These are phyloP conservation scores for Podospora fimiseda DNA, from an alignment of 495 filamentous ascomycete species.

Conservation along the genomic window DNA sequence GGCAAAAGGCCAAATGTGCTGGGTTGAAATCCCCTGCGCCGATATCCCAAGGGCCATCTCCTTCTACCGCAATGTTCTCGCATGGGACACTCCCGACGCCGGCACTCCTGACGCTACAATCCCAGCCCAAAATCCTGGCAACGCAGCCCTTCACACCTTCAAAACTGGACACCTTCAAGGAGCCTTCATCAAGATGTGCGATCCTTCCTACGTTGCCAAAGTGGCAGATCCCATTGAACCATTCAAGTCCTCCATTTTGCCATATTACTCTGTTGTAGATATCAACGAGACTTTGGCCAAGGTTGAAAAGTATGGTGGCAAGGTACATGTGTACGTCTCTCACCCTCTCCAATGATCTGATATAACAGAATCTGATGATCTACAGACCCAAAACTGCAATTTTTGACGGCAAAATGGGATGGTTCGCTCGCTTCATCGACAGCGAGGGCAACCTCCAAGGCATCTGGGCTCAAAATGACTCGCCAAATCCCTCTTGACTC, in stretches of 20 bases:
- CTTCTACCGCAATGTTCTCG: slow-evolving; percentile 3
- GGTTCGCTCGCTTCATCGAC: slow-evolving; percentile 6
- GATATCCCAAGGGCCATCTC: neutral
- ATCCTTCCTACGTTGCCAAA: neutral
- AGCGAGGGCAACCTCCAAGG: slow-evolving; percentile 10
- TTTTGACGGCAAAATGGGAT: slow-evolving; percentile 6
- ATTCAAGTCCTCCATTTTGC: neutral
- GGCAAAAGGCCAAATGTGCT: slow-evolving; percentile 3
- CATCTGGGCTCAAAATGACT: slow-evolving; percentile 1
- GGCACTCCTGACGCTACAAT: neutral
- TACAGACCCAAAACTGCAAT: slow-evolving; percentile 7
- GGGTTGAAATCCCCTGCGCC: slow-evolving; percentile 8
- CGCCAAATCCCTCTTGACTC: too few relatives aligned
- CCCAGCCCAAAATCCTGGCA: neutral
- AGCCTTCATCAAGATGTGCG: slow-evolving; percentile 4
- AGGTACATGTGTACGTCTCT: slow-evolving; percentile 7
- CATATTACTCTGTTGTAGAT: neutral
- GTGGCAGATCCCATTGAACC: neutral
- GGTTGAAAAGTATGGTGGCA: slow-evolving; percentile 2
- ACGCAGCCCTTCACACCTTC: slow-evolving; percentile 4
- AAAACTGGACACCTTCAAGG: neutral
- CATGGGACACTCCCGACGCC: slow-evolving; percentile 1
- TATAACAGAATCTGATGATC: neutral
- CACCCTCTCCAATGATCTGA: neutral
- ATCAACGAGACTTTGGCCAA: slow-evolving; percentile 6